Conservation (phyloP, 2,329 filamentous ascomycete species). For the Zymoseptoria crescenta region DNA sequence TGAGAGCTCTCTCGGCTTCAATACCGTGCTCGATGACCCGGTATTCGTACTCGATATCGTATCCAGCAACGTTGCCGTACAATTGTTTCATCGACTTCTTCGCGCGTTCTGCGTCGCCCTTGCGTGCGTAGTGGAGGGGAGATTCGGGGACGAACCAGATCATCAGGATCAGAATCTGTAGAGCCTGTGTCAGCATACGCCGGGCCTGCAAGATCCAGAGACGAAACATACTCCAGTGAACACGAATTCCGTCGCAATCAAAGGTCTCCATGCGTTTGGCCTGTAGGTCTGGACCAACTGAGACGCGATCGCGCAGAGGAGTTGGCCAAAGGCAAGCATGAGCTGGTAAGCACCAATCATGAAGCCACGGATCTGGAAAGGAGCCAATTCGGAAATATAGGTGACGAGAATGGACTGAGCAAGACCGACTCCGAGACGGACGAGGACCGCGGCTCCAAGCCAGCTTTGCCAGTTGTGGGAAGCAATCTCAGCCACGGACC, state of each 20-base stretch:
- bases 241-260: slow-evolving; percentile 13
- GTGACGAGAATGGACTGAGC: slow-evolving; percentile 13
- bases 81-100: slow-evolving; percentile 10
- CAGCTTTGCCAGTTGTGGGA: slow-evolving; percentile 11
- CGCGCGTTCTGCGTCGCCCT: slow-evolving; percentile 7
- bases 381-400: slow-evolving; percentile 13
- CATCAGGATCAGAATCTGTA: slow-evolving; percentile 9
- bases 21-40: slow-evolving; percentile 14
- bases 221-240: slow-evolving; percentile 10
- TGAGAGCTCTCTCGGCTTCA: slow-evolving; percentile 8
- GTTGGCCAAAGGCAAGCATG: slow-evolving; percentile 11
- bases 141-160: slow-evolving; percentile 12
- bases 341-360: slow-evolving; percentile 15
- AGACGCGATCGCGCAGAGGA: slow-evolving; percentile 8
- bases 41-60: slow-evolving; percentile 14
- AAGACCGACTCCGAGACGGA: slow-evolving; percentile 14
- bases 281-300: slow-evolving; percentile 9
- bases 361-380: slow-evolving; percentile 14
- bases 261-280: slow-evolving; percentile 10
- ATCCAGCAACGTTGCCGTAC: slow-evolving; percentile 9
- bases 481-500: slow-evolving; percentile 11
- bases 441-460: slow-evolving; percentile 12
- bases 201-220: not conserved
- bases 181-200: not conserved
- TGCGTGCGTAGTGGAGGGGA: slow-evolving; percentile 11